Evolutionary conservation across 2,329 filamentous ascomycete genomes (phyloP), one percentile per base, ranked within the genome.

Genomic region (Diaporthe caulivora): DNA sequence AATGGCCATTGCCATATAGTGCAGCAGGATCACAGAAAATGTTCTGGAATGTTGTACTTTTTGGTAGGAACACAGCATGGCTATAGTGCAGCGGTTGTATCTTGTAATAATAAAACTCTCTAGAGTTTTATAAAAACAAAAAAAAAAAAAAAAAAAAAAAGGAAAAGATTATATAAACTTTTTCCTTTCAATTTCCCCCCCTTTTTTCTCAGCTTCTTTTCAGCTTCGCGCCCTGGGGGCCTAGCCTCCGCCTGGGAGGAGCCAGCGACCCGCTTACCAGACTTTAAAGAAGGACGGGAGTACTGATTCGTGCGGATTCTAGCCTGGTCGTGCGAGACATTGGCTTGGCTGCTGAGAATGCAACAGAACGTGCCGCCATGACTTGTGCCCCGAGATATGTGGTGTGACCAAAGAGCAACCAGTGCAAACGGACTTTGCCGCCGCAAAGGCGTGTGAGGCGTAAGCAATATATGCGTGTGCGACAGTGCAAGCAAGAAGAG

Each of bases 301-400:
- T 64, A 11, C 31, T 42, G 42, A 47, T 62, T 26, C 24, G 37
- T 31, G 58, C 42, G 60, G 42, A 17, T 49, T 34, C 10, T 44
- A 9, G 5, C 40, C 58, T 26, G 18, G 58, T 40, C 40, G 17
- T 40, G 37, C 40, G 26, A 47, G 37, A 62, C 40, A 11, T 31
- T 6, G n/a, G 57, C 34, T n/a, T n/a, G n/a, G 31, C n/a, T 18
- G 24, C 7, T 40, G 24, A 26, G 26, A 24, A 31, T 21, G 42
- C 42, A 64, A 49, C 42, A 42, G 60, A 40, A 40, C 47, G 42
- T 18, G 40, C 40, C 40, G 60, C 24, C 60, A n/a, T 64, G 60
- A 34, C 42, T 34, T 49, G 40, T 17, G 10, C 4, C 40, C 40
- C 17, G 21, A 1, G 40, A 29, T 1, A 7, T n/a, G n/a, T 11